Base-by-base conservation (phyloP, 106 monocot species). In the Platanthera zijinensis region DNA sequence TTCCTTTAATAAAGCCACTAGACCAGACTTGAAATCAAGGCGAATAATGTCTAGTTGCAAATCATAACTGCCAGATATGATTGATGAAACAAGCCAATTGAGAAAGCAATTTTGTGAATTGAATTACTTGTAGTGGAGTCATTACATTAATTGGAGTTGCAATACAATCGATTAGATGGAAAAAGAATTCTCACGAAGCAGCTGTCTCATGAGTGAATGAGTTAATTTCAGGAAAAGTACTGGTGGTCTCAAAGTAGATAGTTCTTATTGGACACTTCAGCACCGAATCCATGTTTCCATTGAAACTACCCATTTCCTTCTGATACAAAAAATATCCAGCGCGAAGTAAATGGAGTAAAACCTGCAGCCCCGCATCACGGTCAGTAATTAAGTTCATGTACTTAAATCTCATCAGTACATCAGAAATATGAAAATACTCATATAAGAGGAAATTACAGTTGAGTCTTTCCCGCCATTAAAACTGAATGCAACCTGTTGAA, bases 381-480 rank as follows among this genome's bases (percentile, higher is more conserved):
- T 18, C 39, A 70, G 22, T 66, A 78, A 78, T 48, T 49, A 68
- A 68, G 61, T 10, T 49, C 10, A 52, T 8, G 10, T 3, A 48
- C 14, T 13, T 63, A 63, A 5, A 63, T 68, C 6, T 5, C 32
- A 70, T 70, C 21, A 46, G 7, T 52, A 53, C 45, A 53, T 56
- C 11, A 71, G 57, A 78, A 78, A 7, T 68, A 50, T 46, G 71
- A 6, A 73, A 39, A 74, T 48, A 80, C 13, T 56, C 3, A 81
- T 46, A 66, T 10, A n/a, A 80, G 50, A 80, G 52, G 73, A 13
- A 75, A 80, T 90, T 90, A 97, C 99, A 82, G 99, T 99, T 66
- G 99, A 99, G 71, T 99, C 99, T 77, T 99, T 99, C n/a, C 99
- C 99, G 32, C 99, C 99, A 87, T 99, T 99, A 76, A 99, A 99